phyloP scores from a whole-genome alignment of 371 early-diverging fungal genomes.

The Astathelohania contejeani region DNA sequence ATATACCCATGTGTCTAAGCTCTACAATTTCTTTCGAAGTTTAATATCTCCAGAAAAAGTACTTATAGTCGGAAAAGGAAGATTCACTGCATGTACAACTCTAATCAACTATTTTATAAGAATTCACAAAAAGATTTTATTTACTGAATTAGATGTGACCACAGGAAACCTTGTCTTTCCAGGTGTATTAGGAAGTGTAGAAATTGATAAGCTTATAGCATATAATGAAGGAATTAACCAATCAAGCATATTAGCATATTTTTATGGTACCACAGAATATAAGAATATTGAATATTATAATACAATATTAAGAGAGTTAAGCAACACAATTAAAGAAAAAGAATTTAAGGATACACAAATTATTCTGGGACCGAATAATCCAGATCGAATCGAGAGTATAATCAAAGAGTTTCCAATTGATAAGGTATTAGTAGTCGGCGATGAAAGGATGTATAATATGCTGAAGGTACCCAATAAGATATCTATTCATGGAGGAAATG shows the following conservation, averaged over 20 bases:
- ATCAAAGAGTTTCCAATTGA: slow-evolving; percentile 27
- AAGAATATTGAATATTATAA: slow-evolving; percentile 38
- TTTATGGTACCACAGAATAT: slow-evolving; percentile 34
- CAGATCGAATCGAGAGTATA: slow-evolving; percentile 21
- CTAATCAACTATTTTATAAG: slow-evolving; percentile 41
- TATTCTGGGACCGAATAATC: slow-evolving; percentile 25
- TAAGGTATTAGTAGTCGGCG: slow-evolving; percentile 37
- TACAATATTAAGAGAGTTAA: slow-evolving; percentile 11
- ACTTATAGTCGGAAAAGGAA: slow-evolving; percentile 37
- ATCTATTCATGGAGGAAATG: slow-evolving; percentile 16
- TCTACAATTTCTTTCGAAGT: slow-evolving; percentile 30
- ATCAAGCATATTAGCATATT: slow-evolving; percentile 28
- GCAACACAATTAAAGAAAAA: slow-evolving; percentile 25
- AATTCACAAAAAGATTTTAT: slow-evolving; percentile 32
- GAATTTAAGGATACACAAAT: slow-evolving; percentile 26
- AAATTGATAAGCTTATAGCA: slow-evolving; percentile 22
- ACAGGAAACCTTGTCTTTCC: slow-evolving; percentile 41
- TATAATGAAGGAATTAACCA: slow-evolving; percentile 22
- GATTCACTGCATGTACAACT: slow-evolving; percentile 32
- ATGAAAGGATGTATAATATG: slow-evolving; percentile 45
- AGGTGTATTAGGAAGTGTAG: slow-evolving; percentile 22
- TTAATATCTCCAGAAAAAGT: slow-evolving; percentile 1
- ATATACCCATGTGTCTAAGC: slow-evolving; percentile 33
- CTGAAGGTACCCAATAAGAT: slow-evolving; percentile 19
- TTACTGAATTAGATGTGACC: slow-evolving; percentile 38